Conservation (phyloP, 2,329 filamentous ascomycete genomes). For the Xylariales sp. region DNA sequence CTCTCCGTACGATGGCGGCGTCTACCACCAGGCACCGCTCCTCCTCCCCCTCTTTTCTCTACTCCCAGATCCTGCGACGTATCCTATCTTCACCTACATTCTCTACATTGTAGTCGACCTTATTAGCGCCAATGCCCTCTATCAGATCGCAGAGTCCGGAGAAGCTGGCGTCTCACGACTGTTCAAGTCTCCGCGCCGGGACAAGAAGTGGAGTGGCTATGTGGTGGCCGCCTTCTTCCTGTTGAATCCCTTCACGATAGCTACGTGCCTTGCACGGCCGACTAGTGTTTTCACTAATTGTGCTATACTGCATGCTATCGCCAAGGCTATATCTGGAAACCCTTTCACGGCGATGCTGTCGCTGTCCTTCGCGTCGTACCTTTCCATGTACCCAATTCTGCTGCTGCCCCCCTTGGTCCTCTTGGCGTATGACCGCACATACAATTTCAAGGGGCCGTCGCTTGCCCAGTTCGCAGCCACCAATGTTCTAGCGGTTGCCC, state of each 20-base stretch:
- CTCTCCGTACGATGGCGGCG: conserved; percentile 93
- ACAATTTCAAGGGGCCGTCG: conserved; percentile 28
- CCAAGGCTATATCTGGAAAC: conserved; percentile 72
- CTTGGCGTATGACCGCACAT: conserved; percentile 69
- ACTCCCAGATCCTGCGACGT: conserved; percentile 64
- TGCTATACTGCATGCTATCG: conserved; percentile 78
- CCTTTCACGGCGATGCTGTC: conserved; percentile 76
- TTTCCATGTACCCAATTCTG: conserved; percentile 87
- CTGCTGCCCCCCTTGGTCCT: conserved; percentile 79
- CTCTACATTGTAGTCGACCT: conserved; percentile 81
- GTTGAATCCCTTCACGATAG: conserved; percentile 91
- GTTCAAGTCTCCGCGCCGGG: conserved; percentile 74
- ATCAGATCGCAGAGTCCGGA: conserved; percentile 74
- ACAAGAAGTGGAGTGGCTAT: conserved; percentile 68
- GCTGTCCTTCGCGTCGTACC: conserved; percentile 80
- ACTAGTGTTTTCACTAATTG: conserved; percentile 86
- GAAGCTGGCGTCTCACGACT: conserved; percentile 69
- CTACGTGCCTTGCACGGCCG: conserved; percentile 84
- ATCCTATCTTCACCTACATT: conserved; percentile 70
- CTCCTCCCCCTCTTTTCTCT: conserved; percentile 89
- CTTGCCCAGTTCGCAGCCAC: conserved; percentile 46
- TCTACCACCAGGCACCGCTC: conserved; percentile 76
- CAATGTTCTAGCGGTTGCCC: conserved; percentile 48
- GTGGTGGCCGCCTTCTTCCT: conserved; percentile 83
- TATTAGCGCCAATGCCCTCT: conserved; percentile 74